A percentile compares a stretch with the other conserved stretches of the same genome.
These are phyloP conservation scores for Thermomucor indicae-seudaticae DNA, from an alignment of 371 early-diverging fungal genomes.

Conservation along the genomic window DNA sequence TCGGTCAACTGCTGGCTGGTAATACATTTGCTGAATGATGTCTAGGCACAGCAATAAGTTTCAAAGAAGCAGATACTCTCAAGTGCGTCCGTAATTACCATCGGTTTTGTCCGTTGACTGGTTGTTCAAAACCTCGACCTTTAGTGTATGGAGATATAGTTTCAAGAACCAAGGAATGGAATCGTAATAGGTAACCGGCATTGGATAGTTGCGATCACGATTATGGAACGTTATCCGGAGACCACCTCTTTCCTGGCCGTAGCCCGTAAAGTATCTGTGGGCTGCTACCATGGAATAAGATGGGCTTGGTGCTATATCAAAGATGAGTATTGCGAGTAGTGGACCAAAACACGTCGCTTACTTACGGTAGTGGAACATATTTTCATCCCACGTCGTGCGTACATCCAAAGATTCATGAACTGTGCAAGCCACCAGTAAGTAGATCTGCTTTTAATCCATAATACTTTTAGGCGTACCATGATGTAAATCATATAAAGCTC, in stretches of 20 bases:
- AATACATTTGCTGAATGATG: constrained; percentile 48
- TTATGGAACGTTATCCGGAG: constrained; percentile 71
- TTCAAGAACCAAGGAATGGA: constrained; percentile 90
- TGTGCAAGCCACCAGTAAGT: neutral
- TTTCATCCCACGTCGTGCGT: constrained; percentile 40
- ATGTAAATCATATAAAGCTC: constrained; percentile 40
- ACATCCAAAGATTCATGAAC: constrained; percentile 20
- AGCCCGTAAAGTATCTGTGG: constrained; percentile 75
- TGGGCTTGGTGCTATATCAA: constrained; percentile 23
- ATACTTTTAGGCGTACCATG: constrained; percentile 14
- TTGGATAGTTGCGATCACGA: constrained; percentile 31
- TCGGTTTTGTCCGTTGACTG: no score
- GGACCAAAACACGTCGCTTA: neutral
- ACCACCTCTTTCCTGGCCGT: constrained; percentile 86
- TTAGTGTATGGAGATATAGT: constrained; percentile 84
- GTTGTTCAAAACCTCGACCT: constrained; percentile 46
- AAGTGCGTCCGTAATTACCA: no score
- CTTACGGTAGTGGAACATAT: constrained; percentile 42
- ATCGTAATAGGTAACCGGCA: constrained; percentile 68
- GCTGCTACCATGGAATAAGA: constrained; percentile 54
- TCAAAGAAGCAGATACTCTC: neutral
- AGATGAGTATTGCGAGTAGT: neutral
- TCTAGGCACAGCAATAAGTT: constrained; percentile 13
- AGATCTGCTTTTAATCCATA: neutral
- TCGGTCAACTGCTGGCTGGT: constrained; percentile 77